Conservation (phyloP, 2,329 filamentous ascomycete genomes). For the Ophiostoma montium region DNA sequence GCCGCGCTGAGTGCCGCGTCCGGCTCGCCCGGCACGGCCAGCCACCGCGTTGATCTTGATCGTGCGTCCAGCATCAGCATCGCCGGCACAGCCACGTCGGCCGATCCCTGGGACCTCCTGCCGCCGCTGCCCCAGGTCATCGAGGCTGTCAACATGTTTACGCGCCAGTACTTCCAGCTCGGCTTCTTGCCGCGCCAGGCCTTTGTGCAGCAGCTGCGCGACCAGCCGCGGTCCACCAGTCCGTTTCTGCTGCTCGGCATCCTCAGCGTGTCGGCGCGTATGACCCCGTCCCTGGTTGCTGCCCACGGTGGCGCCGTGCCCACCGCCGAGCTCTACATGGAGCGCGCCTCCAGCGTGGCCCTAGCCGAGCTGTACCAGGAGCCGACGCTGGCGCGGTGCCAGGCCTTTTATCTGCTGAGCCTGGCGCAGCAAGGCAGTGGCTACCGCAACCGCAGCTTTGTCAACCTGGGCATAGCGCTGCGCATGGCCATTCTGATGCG, state of each 20-base stretch:
- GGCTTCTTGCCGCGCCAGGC: constrained; percentile 42
- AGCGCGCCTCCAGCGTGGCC: constrained; percentile 32
- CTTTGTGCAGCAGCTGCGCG: constrained; percentile 33
- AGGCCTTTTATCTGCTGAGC: constrained; percentile 44
- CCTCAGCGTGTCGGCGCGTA: constrained; percentile 40
- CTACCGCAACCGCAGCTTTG: constrained; percentile 37
- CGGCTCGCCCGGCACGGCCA: not conserved
- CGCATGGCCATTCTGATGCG: constrained; percentile 41
- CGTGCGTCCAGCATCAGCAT: no score
- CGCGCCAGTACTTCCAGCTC: constrained; percentile 42
- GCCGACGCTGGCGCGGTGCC: constrained; percentile 37
- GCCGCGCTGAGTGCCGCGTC: no score
- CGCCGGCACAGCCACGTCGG: not conserved
- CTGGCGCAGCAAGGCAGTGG: constrained; percentile 45
- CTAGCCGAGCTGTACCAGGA: constrained; percentile 36
- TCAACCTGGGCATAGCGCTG: constrained; percentile 42
- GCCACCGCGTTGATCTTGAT: no score
- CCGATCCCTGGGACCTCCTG: constrained; percentile 35
- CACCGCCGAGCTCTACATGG: constrained; percentile 40
- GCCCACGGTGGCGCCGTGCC: constrained; percentile 36
- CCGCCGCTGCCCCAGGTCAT: constrained; percentile 35
- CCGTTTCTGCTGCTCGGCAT: constrained; percentile 41
- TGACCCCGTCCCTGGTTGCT: constrained; percentile 33
- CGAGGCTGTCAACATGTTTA: constrained; percentile 39
- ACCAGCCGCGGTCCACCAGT: constrained; percentile 33